Base-by-base conservation (phyloP, 2,329 filamentous ascomycete genomes). In the Colletotrichum salicis region DNA sequence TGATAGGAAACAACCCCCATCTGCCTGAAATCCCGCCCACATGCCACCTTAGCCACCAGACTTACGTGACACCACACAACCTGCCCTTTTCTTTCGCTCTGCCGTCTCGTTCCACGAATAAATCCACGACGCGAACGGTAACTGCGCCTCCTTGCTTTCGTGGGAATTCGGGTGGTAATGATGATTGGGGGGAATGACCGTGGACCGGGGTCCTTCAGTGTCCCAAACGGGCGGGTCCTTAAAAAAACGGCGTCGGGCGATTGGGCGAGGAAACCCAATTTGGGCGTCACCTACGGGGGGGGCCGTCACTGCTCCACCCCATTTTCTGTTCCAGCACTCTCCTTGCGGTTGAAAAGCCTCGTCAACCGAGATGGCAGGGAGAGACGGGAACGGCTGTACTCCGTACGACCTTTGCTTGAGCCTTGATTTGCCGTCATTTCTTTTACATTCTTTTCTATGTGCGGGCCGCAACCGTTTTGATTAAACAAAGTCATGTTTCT, bases 61-160 rank as follows among this genome's bases (percentile, higher is more conserved):
- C 35, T 64, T 55, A 55, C 27, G 51, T 45, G 61, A 62, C 60
- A 62, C 45, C 29, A 62, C 29, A 33, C 31, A 41, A 19, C 45
- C 45, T 52, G 45, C 29, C 48, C n/a, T 22, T 54, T 45, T 27
- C 41, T 62, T 51, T 37, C 33, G 27, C 27, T 11, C 13, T 54
- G 37, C 37, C 15, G 12, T 54, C 13, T 27, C 51, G 22, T 11
- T 54, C 24, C 15, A 41, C 37, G 37, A 41, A 19, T 54, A 27
- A 64, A 58, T 31, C 58, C 64, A 63, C 58, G 64, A 68, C 58
- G 64, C 56, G 69, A 61, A 55, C 64, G 55, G 51, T 52, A 54
- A 62, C 69, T 71, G 69, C 69, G 69, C 69, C 69, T 69, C 69
- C 69, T 51, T 64, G 65, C 69, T 69, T 69, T 69, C 59, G 55